Evolutionary conservation across 169 alveolate genomes (phyloP).

Genomic region (Plasmodium sp.): DNA sequence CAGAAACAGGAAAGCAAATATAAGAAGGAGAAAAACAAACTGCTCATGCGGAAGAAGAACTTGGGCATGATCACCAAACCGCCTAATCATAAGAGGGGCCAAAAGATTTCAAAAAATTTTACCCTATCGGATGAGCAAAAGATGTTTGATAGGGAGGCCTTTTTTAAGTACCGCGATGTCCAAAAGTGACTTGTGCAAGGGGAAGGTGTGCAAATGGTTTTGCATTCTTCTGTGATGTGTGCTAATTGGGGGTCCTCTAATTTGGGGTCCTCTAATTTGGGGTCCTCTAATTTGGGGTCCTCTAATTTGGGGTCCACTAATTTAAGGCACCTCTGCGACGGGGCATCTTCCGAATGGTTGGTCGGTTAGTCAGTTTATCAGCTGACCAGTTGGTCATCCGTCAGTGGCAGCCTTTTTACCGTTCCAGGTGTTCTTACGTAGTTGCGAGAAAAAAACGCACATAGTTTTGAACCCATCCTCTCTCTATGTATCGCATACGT

Average conservation of each 20-base stretch:
- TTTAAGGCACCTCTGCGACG: not conserved
- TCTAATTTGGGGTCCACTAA: not conserved
- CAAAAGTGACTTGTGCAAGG: slow-evolving; percentile 21
- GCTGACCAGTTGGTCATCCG: not conserved
- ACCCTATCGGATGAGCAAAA: slow-evolving; percentile 74
- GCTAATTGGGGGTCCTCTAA: not conserved
- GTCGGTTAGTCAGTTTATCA: not conserved
- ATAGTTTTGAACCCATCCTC: not conserved
- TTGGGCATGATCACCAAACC: slow-evolving; percentile 74
- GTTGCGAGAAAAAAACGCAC: not conserved
- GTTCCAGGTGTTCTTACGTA: not conserved
- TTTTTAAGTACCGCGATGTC: slow-evolving; percentile 67
- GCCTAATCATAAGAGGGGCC: slow-evolving; percentile 35
- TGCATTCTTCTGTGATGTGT: not conserved
- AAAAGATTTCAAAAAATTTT: slow-evolving; percentile 35
- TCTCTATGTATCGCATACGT: not conserved
- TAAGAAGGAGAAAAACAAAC: slow-evolving; percentile 58
- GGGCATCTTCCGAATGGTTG: not conserved
- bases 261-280: not conserved
- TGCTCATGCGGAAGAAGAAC: slow-evolving; percentile 32
- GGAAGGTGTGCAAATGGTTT: not conserved
- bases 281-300: not conserved
- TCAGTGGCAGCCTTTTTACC: not conserved
- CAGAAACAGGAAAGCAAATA: slow-evolving; percentile 63
- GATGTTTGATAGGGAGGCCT: slow-evolving; percentile 75